A percentile compares a stretch with the other conserved stretches of the same genome.
These are phyloP conservation scores for Ilex asprella DNA, from an alignment of 257 asterid genomes.

Conservation along the genomic window DNA sequence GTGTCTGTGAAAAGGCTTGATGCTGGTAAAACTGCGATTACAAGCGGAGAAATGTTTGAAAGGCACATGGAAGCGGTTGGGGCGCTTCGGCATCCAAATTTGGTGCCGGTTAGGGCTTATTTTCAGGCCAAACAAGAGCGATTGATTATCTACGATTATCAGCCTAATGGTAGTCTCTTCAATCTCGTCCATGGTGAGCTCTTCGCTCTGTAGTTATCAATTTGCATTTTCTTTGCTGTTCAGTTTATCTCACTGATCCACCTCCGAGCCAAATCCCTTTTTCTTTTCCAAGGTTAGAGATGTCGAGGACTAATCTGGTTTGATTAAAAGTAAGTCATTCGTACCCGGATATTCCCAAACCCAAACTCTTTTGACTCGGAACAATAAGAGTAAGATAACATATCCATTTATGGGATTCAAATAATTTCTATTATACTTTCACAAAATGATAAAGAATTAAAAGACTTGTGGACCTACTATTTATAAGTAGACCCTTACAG, in stretches of 20 bases:
- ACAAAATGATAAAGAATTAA: too few species aligned
- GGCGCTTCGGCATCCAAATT: conserved; percentile 81
- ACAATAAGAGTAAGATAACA: too few species aligned
- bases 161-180: conserved; percentile 94
- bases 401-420: too few species aligned
- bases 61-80: conserved; percentile 87
- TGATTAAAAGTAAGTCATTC: too few species aligned
- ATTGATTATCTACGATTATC: conserved; percentile 72
- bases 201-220: neutral
- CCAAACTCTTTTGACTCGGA: too few species aligned
- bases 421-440: too few species aligned
- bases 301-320: too few species aligned
- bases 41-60: conserved; percentile 71
- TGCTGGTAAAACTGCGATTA: conserved; percentile 64
- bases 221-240: neutral
- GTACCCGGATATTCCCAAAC: too few species aligned
- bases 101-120: conserved; percentile 86
- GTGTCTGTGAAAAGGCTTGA: conserved; percentile 87
- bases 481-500: too few species aligned
- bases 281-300: too few species aligned
- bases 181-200: conserved; percentile 83
- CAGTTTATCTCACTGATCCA: neutral
- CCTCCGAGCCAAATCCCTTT: too few species aligned
- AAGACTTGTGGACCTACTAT: too few species aligned
- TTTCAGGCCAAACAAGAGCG: conserved; percentile 93